These are phyloP conservation scores for Rhynchosporium graminicola DNA, from an alignment of 2,329 filamentous ascomycete genomes.

Conservation along the genomic window DNA sequence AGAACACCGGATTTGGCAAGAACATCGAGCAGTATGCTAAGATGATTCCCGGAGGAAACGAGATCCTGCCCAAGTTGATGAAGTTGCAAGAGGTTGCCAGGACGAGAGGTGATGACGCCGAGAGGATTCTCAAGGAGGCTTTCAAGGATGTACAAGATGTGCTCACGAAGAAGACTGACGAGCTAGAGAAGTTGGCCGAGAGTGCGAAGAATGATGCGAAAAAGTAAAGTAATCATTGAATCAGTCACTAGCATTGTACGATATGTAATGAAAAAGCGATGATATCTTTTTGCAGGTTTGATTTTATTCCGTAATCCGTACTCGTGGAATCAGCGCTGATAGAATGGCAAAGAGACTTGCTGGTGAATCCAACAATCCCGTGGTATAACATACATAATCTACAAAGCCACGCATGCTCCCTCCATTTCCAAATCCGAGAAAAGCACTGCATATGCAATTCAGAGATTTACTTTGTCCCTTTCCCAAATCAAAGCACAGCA, in stretches of 20 bases:
- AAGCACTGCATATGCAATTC: neutral
- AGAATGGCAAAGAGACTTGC: neutral
- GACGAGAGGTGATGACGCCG: conserved; percentile 68
- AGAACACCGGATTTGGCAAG: conserved; percentile 47
- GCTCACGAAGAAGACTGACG: conserved; percentile 58
- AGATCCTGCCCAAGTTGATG: conserved; percentile 66
- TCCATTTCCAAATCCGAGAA: neutral
- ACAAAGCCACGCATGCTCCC: neutral
- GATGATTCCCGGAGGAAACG: conserved; percentile 63
- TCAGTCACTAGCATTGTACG: conserved; percentile 2
- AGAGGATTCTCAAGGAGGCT: conserved; percentile 69
- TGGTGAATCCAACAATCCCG: neutral
- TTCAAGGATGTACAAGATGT: conserved; percentile 66
- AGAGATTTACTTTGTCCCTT: too few relatives aligned
- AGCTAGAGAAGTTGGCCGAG: conserved; percentile 59
- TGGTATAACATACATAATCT: neutral
- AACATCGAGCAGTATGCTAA: conserved; percentile 59
- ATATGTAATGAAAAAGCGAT: conserved; percentile 9
- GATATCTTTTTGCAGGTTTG: neutral
- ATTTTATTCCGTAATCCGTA: neutral
- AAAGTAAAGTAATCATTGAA: conserved; percentile 3
- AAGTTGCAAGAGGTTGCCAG: conserved; percentile 65
- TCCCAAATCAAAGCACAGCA: neutral
- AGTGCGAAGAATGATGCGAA: conserved; percentile 43
- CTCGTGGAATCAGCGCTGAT: neutral